Evolutionary conservation across 2,329 filamentous ascomycete species (phyloP).

Genomic region (Graphilbum fragrans): DNA sequence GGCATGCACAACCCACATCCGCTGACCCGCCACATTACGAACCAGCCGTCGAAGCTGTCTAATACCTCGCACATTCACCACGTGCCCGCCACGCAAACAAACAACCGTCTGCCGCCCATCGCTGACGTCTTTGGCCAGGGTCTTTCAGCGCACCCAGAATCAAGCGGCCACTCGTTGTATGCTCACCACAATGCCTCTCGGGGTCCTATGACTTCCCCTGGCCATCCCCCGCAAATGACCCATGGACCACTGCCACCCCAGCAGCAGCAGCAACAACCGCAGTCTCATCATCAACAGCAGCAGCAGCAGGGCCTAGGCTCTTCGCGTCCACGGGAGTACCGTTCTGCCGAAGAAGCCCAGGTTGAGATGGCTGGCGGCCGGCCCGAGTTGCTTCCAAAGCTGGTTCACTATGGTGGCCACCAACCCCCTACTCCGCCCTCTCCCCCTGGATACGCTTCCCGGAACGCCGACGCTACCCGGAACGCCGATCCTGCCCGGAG

Average conservation of each 20-base stretch:
- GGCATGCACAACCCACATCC: constrained; percentile 72
- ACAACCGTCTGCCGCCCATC: constrained; percentile 85
- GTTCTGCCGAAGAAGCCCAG: constrained; percentile 91
- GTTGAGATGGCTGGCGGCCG: constrained; percentile 83
- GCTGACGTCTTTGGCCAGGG: constrained; percentile 87
- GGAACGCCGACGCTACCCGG: too few species aligned
- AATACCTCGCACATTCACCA: constrained; percentile 87
- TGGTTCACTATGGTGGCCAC: constrained; percentile 90
- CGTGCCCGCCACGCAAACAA: constrained; percentile 74
- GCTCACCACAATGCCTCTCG: constrained; percentile 52
- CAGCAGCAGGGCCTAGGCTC: constrained; percentile 37
- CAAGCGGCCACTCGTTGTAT: constrained; percentile 36
- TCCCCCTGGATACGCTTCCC: constrained; percentile 38
- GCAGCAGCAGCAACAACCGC: constrained; percentile 9
- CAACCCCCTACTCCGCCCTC: constrained; percentile 89
- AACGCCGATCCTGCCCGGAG: constrained; percentile 23
- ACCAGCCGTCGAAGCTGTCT: constrained; percentile 71
- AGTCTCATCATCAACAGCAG: constrained; percentile 13
- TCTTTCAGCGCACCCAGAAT: constrained; percentile 50
- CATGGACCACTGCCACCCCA: constrained; percentile 9
- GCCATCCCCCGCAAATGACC: constrained; percentile 47
- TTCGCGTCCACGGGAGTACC: constrained; percentile 70
- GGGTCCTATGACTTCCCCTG: constrained; percentile 65
- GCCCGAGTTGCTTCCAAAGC: constrained; percentile 80
- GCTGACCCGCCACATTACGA: constrained; percentile 63